Evolutionary conservation across 2,329 filamentous ascomycete genomes (phyloP).

Genomic region (Fusarium chlamydosporum): DNA sequence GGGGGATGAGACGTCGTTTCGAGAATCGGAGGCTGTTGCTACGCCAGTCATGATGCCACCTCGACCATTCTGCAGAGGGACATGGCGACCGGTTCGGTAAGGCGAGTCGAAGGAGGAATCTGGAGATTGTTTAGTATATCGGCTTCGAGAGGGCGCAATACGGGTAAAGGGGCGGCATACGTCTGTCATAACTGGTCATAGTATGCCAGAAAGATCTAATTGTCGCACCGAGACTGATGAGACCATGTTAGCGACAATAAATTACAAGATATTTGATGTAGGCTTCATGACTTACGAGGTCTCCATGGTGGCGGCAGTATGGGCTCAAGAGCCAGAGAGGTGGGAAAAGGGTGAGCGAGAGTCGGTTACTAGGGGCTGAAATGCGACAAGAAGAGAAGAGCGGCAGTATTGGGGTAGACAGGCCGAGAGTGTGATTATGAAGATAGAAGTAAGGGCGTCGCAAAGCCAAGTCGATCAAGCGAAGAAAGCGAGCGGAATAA

Average conservation of each 20-base stretch:
- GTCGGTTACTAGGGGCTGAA: constrained; percentile 32
- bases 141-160: constrained; percentile 13
- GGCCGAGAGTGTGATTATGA: constrained; percentile 41
- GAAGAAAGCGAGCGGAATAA: constrained; percentile 24
- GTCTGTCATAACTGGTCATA: constrained; percentile 80
- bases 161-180: constrained; percentile 59
- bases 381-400: constrained; percentile 31
- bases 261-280: background rate
- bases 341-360: constrained; percentile 38
- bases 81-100: constrained; percentile 90
- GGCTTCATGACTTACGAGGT: constrained; percentile 49
- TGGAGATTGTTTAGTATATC: constrained; percentile 56
- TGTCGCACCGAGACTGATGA: constrained; percentile 73
- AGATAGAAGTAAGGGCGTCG: constrained; percentile 5
- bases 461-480: constrained; percentile 21
- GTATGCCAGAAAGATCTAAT: constrained; percentile 97
- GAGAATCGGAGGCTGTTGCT: constrained; percentile 90
- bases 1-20: constrained; percentile 82
- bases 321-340: constrained; percentile 42
- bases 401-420: constrained; percentile 6
- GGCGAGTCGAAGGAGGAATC: constrained; percentile 95
- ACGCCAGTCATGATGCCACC: constrained; percentile 88
- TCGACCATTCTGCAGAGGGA: constrained; percentile 86
- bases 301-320: constrained; percentile 49
- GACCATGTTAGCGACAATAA: constrained; percentile 36